Base-by-base conservation (phyloP, 2,329 filamentous ascomycete species). In the Diaporthe sp. region DNA sequence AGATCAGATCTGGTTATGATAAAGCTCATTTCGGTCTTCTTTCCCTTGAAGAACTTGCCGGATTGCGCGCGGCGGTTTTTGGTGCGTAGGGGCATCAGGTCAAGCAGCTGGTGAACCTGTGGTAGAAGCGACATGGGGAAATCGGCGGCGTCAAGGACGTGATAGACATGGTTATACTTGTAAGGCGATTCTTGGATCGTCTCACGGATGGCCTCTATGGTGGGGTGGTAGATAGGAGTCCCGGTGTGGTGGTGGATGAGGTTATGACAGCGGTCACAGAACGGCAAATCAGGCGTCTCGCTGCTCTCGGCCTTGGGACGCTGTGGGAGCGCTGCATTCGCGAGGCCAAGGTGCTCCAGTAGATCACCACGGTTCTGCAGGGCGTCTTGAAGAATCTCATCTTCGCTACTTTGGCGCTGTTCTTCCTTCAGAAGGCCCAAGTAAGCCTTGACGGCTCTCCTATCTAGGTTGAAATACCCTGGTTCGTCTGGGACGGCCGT, bases 41-140 rank as follows among this genome's bases (percentile, higher is more conserved):
- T 91, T 46, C 93, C 92, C 65, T 89, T 86, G 51, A 89, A 89
- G 82, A 91, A 98, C 78, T 91, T 91, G 71, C 87, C 89, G 9
- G 88, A 86, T 73, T 91, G 92, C 0, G 95, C 92, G 69, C 96
- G 91, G 68, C 96, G 92, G 81, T 98, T 98, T 77, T 91, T 90
- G 0, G 94, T 94, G 74, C 96, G 92, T 72, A 97, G 87, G 10
- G 93, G 92, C 76, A 94, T 92, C 13, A 95, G 87, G 46, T 92
- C 88, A 1, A 98, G 87, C 0, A 95, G 87, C 10, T 90, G 87
- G 76, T 94, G 90, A 13, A 99, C 90, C 59, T 92, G 91, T 0
- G 95, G 94, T 5, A 98, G 88, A 19, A 99, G 85, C 2, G 97
- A 98, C 90, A 99, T 94, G 28, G 97, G 97, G 78, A 99, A 98